Base-by-base conservation (phyloP, 306 rosid genomes). In the Hippophae tibetana region DNA sequence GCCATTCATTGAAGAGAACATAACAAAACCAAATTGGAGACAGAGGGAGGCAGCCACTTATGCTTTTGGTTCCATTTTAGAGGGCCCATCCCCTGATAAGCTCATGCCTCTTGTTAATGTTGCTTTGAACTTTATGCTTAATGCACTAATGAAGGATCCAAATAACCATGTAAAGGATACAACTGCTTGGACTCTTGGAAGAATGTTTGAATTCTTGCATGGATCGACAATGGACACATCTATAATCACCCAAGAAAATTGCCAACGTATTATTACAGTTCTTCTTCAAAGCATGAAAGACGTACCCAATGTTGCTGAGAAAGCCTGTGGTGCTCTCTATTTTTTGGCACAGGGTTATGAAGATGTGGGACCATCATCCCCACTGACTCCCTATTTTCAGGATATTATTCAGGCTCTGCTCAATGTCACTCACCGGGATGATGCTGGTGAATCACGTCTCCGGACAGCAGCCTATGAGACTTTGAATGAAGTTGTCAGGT, bases 181-280 rank as follows among this genome's bases (percentile, higher is more conserved):
- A 10, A 87, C 95, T 54, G 97, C 90, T n/a, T 90, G 97, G 97
- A 87, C 97, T 57, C 89, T 90, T 54, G 97, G 95, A 46, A 63
- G 97, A n/a, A 87, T 90, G 77, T 90, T 90, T 62, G 95, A 90
- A 63, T 90, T 90, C 66, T 75, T 90, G 71, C 97, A 90, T 59
- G 95, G 95, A 11, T 84, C 97, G 48, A 80, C 82, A 58, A 38
- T 86, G 72, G 94, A 90, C 54, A 74, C 90, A 14, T 88, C 95
- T 7, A 79, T 90, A 49, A 90, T 90, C 27, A 90, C 83, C 60
- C 89, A 73, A 60, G 77, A 83, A 5, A 90, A 90, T 69, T 69
- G 81, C 65, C 95, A 90, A 60, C 95, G 84, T 78, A 87, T 90
- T 54, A 74, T 87, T 23, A 75, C 79, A 8, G 95, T 90, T 66